Evolutionary conservation across 441 rosid species (phyloP), one percentile per base, ranked within the genome.

Genomic region (Isatis lusitanica): DNA sequence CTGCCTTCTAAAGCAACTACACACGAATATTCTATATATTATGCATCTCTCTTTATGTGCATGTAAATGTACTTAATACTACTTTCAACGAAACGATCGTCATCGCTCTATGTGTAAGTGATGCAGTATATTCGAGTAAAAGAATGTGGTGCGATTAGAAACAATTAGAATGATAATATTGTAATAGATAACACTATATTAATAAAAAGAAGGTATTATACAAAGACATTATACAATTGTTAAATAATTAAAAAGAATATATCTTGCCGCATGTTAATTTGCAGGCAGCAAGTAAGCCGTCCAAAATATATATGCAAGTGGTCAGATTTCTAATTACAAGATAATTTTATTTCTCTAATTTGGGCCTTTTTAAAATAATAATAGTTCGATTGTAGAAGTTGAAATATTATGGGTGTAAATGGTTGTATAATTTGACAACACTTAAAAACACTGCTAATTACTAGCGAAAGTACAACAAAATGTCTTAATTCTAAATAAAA

Each of bases 1-100:
- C 75, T 76, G 79, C 79, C 71, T 76, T 76, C 47, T 76, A 76
- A 76, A 70, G 75, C 71, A 76, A 63, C 71, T 63, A 70, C 79
- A 70, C 61, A 56, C 46, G 71, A 63, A 63, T 76, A 63, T 75
- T 70, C 36, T 63, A 70, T 55, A 26, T 28, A 44, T 13, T 21
- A 57, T 55, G 42, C 24, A 44, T 75, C 50, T 53, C 24, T 59
- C 39, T 62, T 12, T 53, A 7, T 68, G 42, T 46, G 70, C 74
- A 75, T 65, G 66, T 65, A 53, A 63, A 40, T 30, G 18, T 55
- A 44, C 28, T 21, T 51, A 33, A 5, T 43, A 24, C 40, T 68
- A 53, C 61, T 74, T 74, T 61, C 59, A 61, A 53, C 64, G 63
- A 72, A 13, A 50, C 26, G 30, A 63, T 44, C 56, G 44, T 39